Percentiles rank a stretch among this genome's conserved stretches.
phyloP scores from a whole-genome alignment of 805 yeast genomes.

The Ogataea siamensis region DNA sequence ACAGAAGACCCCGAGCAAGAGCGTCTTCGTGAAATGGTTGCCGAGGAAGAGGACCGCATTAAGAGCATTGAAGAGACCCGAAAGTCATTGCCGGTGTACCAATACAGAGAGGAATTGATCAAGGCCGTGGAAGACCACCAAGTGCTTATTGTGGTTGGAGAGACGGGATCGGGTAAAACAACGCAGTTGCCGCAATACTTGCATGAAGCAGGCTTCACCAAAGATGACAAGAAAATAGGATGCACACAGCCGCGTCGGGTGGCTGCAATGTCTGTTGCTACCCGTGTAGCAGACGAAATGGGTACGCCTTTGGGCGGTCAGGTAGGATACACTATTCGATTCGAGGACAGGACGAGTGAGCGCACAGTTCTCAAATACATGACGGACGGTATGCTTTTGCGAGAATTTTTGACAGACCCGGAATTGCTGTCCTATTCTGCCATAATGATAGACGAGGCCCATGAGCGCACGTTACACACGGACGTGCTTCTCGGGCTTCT shows the following conservation, averaged over 20 bases:
- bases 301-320: slow-evolving; percentile 74
- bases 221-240: slow-evolving; percentile 57
- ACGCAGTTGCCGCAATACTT: slow-evolving; percentile 90
- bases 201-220: slow-evolving; percentile 76
- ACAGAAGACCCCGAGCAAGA: slow-evolving; percentile 28
- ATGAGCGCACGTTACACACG: slow-evolving; percentile 91
- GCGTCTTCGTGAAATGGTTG: slow-evolving; percentile 28
- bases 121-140: slow-evolving; percentile 61
- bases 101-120: slow-evolving; percentile 58
- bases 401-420: slow-evolving; percentile 82
- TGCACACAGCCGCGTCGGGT: slow-evolving; percentile 96
- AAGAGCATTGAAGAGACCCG: slow-evolving; percentile 49
- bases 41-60: slow-evolving; percentile 37
- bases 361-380: slow-evolving; percentile 78
- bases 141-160: slow-evolving; percentile 84
- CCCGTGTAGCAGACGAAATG: slow-evolving; percentile 89
- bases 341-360: slow-evolving; percentile 71
- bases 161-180: slow-evolving; percentile 96
- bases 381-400: slow-evolving; percentile 92
- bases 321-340: slow-evolving; percentile 87
- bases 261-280: slow-evolving; percentile 89
- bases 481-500: slow-evolving; percentile 77
- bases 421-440: slow-evolving; percentile 67
- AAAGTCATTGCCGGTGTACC: slow-evolving; percentile 71
- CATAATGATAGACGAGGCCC: slow-evolving; percentile 95